Base-by-base conservation (phyloP, 345 rosid species). In the Pistacia integerrima region DNA sequence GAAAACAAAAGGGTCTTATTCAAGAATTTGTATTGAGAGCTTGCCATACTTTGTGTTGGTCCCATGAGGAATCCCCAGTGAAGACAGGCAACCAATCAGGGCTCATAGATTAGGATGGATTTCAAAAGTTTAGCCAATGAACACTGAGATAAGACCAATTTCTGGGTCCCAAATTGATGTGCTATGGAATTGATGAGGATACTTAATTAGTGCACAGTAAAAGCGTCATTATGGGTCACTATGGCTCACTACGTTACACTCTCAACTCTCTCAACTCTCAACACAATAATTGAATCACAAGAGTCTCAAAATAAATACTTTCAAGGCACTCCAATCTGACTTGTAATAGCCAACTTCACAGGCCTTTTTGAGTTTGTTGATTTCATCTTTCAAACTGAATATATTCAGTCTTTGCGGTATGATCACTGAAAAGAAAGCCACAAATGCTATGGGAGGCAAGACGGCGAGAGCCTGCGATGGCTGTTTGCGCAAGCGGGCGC, bases 391-490 rank as follows among this genome's bases (percentile, higher is more conserved):
- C 46, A 41, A 8, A 5, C 8, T 41, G 46, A 41, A 41, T 5
- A 41, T 5, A 6, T 5, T 5, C 8, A 5, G 46, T 41, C 46
- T 41, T 41, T 41, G 9, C 46, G 46, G 9, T 6, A 64, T 71
- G 72, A 65, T 46, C 17, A 18, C 25, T 20, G 80, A 78, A 36
- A 69, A 28, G 71, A 78, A 78, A 67, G 73, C 78, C 10, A 63
- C 83, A 8, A 82, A 73, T 20, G 70, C 83, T 25, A 63, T 83
- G 72, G 74, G 84, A 41, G 90, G 81, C 41, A 88, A 60, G 85
- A 83, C 86, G 60, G 82, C 77, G 49, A 82, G 90, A 41, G 79
- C 88, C 55, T 90, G 94, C 73, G 88, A 85, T 28, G 83, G 84
- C 57, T 90, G 94, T 70, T n/a, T 82, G 55, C 76, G 67, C 7